Conservation (phyloP, 225 moss, liverwort and hornwort species). For the Bryoerythrophyllum caledonicum region DNA sequence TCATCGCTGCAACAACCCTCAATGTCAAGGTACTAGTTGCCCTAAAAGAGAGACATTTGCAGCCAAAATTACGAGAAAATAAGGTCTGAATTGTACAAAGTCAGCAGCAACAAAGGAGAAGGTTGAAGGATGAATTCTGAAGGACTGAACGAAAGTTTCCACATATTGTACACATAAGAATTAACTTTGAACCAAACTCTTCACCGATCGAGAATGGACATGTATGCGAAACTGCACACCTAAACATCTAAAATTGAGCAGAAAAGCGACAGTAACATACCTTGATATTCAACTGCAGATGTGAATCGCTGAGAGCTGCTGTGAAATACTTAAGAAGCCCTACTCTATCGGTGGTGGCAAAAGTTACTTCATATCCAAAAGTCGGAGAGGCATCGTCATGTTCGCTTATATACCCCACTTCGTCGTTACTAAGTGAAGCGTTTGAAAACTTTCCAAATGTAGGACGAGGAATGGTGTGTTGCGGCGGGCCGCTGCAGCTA, state of each 20-base stretch:
- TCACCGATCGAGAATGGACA: background rate
- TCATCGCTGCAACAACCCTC: constrained; percentile 11
- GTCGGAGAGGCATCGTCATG: constrained; percentile 46
- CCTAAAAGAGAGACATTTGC: background rate
- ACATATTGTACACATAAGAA: background rate
- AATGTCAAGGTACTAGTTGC: background rate
- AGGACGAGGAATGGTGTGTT: constrained; percentile 63
- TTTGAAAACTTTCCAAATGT: constrained; percentile 66
- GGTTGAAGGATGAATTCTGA: background rate
- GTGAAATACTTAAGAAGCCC: constrained; percentile 91
- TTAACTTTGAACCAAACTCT: background rate
- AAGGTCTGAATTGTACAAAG: background rate
- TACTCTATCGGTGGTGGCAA: constrained; percentile 88
- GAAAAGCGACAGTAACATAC: constrained; percentile 33
- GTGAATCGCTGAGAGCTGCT: constrained; percentile 68
- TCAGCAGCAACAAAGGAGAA: background rate
- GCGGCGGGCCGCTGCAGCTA: constrained; percentile 9
- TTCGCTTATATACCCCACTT: constrained; percentile 46
- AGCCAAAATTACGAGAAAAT: background rate
- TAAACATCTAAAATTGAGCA: background rate
- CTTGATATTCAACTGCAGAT: constrained; percentile 86
- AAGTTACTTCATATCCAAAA: constrained; percentile 84
- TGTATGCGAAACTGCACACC: background rate
- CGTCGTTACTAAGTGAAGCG: constrained; percentile 59
- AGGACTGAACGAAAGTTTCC: background rate